Conservation (phyloP, 768 basidiomycete genomes). For the Boletus rex-veris region DNA sequence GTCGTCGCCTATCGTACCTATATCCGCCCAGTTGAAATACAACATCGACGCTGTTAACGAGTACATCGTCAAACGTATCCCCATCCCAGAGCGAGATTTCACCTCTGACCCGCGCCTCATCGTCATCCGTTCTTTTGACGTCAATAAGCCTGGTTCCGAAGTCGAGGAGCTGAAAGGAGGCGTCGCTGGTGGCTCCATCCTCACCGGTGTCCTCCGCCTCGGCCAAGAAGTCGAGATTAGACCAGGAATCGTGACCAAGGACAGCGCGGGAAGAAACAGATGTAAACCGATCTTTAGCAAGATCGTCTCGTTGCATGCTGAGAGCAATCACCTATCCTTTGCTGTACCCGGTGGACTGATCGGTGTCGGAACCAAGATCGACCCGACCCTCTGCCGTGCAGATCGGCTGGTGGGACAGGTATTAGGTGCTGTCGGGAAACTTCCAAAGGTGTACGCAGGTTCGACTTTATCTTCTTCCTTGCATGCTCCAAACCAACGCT, state of each 20-base stretch:
- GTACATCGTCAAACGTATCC: slow-evolving; percentile 95
- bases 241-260: slow-evolving; percentile 96
- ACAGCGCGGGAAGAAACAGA: slow-evolving; percentile 80
- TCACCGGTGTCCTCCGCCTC: slow-evolving; percentile 85
- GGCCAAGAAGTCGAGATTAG: slow-evolving; percentile 96
- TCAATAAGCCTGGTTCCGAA: slow-evolving; percentile 98
- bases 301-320: slow-evolving; percentile 91
- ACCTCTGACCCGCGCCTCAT: slow-evolving; percentile 88
- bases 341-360: slow-evolving; percentile 98
- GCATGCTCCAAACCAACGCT: too few species aligned
- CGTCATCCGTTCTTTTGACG: slow-evolving; percentile 98
- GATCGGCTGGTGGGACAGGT: slow-evolving; percentile 97
- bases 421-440: slow-evolving; percentile 88
- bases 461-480: background rate
- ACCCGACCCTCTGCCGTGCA: slow-evolving; percentile 94
- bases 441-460: slow-evolving; percentile 93
- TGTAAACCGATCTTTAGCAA: slow-evolving; percentile 92
- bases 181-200: slow-evolving; percentile 95
- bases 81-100: slow-evolving; percentile 93
- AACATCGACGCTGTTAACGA: slow-evolving; percentile 99
- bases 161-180: slow-evolving; percentile 97
- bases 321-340: slow-evolving; percentile 90
- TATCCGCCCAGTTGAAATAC: slow-evolving; percentile 97
- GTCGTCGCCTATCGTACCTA: slow-evolving; percentile 96
- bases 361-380: slow-evolving; percentile 96